Conservation (phyloP, 805 yeast species). For the Cyberlindnera maritima region DNA sequence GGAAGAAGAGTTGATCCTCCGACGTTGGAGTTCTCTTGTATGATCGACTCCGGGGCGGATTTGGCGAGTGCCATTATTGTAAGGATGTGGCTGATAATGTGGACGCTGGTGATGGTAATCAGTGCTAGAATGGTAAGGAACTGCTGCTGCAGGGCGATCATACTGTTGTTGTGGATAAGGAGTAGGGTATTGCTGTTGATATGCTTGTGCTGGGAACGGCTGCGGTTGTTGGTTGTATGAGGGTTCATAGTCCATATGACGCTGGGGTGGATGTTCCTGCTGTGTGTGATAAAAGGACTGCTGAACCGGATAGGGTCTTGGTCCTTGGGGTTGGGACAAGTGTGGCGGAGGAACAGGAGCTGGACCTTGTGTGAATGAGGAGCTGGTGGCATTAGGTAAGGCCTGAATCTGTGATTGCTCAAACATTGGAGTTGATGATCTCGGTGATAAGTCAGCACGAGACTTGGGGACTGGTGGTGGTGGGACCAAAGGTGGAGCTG, state of each 20-base stretch:
- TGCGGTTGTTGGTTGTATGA: neutral
- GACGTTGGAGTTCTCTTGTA: constrained; percentile 9
- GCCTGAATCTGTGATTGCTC: neutral
- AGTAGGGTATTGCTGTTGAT: constrained; percentile 1
- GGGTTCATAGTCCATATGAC: neutral
- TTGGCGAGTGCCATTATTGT: neutral
- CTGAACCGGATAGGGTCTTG: constrained; percentile 14
- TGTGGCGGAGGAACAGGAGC: constrained; percentile 16
- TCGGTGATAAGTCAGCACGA: neutral
- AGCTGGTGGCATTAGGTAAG: neutral
- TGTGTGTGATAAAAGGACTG: constrained; percentile 12
- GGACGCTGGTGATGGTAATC: neutral
- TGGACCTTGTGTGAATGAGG: constrained; percentile 11
- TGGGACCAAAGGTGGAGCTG: constrained; percentile 30
- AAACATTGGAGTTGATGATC: neutral
- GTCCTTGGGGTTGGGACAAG: neutral
- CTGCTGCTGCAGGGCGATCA: constrained; percentile 5
- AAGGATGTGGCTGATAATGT: neutral
- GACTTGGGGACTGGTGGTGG: neutral
- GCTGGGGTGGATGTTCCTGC: constrained; percentile 5
- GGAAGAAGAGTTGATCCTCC: constrained; percentile 15
- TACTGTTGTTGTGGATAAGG: constrained; percentile 5
- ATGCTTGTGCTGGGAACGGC: neutral
- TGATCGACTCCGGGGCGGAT: neutral
- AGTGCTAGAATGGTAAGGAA: neutral